Base-by-base conservation (phyloP, 345 rosid species). In the Microcos paniculata region DNA sequence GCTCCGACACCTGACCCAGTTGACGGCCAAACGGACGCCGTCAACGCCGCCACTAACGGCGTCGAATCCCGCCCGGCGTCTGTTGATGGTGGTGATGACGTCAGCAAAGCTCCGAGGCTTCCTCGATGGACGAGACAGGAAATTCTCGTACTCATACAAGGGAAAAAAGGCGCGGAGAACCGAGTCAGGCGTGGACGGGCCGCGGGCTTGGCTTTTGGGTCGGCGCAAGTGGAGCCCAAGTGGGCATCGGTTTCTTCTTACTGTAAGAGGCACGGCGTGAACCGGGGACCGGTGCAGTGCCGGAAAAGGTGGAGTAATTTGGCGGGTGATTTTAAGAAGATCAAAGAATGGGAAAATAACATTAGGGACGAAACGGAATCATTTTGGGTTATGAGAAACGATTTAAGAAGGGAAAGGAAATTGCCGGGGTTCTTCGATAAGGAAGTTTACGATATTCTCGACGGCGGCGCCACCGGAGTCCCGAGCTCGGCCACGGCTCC, bases 111-210 rank as follows among this genome's bases (percentile, higher is more conserved):
- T 46, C 90, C 94, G 46, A 80, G 99, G 46, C 94, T 92, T 49
- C 99, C 99, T 31, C 94, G 99, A 5, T 96, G 99, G 99, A 96
- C 99, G 45, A 75, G 99, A 74, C 98, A 94, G 78, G 99, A 96
- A 82, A 96, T 96, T 43, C 89, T 92, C 11, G 98, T 96, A 26
- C 90, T 96, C 76, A 94, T 96, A 68, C 99, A 94, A 15, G 99
- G 99, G 70, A 94, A 96, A 80, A 87, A 89, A 76, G 92, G 92
- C 62, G 99, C 97, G 15, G 99, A 96, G 92, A 92, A 84, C 51
- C 89, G 94, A 49, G 92, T 87, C 70, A 78, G 98, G 66, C 78
- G 99, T 46, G 97, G 98, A 0, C 78, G 98, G 67, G 87, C 89
- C 11, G 85, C 92, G 72, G 90, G 90, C 15, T 76, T 86, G 88